Evolutionary conservation across 176 grass and related monocot species (phyloP), one percentile per base, ranked within the genome.

Genomic region (Panicum miliaceum): DNA sequence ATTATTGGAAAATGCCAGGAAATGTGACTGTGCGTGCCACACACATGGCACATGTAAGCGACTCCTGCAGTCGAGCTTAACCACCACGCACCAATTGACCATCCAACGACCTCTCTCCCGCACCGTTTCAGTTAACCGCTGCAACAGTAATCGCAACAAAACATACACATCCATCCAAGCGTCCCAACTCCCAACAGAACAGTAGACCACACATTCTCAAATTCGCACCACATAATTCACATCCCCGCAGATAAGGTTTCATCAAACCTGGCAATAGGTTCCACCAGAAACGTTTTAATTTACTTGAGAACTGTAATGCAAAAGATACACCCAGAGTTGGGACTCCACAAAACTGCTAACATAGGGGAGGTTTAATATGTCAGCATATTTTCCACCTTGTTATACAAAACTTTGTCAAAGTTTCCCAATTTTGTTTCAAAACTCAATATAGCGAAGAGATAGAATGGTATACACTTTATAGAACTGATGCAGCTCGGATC

Each of bases 201-300:
- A 65, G 10, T 34, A 32, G 29, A 32, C 1, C 19, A 16, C 47
- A 13, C 9, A 8, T n/a, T 23, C 29, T 41, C 50, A 20, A 42
- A 42, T 81, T 43, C 11, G 27, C 6, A 58, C 58, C 80, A 82
- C 67, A 71, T 46, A 52, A 46, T 45, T 43, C 35, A 27, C 35
- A 56, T 42, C 8, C 36, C 69, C 35, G 25, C 22, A 25, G 68
- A 68, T 23, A 40, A 40, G 36, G 10, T 48, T 16, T 36, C 15
- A 15, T 13, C 27, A 63, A 16, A 19, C 16, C 51, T 19, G 18
- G 16, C 5, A 54, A 54, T 58, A 58, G 22, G 22, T 7, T 50
- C 25, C 7, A 12, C 6, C 22, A 16, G 42, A 16, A 1, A 16
- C 20, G 6, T 14, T 76, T 59, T 41, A 41, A 22, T 76, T 41